Percentiles rank a stretch among this genome's conserved stretches.
Conservation (phyloP, 2,329 filamentous ascomycete genomes). For the Claviceps sp. region DNA sequence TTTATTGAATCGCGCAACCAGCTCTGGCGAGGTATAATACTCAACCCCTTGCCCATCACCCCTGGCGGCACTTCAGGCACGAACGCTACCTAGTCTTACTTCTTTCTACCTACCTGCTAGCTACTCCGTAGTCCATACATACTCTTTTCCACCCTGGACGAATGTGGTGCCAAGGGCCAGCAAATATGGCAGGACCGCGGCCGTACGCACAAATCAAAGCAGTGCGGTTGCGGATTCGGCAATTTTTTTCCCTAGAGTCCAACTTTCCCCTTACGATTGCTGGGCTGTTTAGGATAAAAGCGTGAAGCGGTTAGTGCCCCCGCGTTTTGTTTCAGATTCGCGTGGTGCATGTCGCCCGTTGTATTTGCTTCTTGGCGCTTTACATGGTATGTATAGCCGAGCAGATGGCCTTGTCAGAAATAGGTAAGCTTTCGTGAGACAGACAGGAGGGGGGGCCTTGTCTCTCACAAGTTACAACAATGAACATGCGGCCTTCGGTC, state of each 20-base stretch:
- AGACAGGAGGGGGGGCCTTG: too few relatives aligned
- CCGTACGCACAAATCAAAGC: neutral
- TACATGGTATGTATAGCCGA: neutral
- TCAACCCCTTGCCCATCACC: neutral
- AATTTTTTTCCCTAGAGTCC: neutral
- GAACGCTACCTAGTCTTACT: too few relatives aligned
- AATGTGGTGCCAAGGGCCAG: too few relatives aligned
- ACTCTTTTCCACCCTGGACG: too few relatives aligned
- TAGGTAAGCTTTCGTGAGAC: too few relatives aligned
- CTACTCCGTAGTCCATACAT: too few relatives aligned
- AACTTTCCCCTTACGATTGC: neutral
- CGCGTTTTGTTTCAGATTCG: neutral
- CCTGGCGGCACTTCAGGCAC: neutral
- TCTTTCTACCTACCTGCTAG: too few relatives aligned
- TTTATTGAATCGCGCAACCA: neutral
- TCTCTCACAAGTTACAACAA: too few relatives aligned
- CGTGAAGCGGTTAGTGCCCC: neutral
- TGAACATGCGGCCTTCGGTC: too few relatives aligned
- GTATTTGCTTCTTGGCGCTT: neutral
- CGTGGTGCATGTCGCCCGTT: neutral
- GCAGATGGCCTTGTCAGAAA: neutral
- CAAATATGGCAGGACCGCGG: neutral
- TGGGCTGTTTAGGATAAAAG: neutral
- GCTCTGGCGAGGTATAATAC: too few relatives aligned
- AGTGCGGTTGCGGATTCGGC: neutral